These are phyloP conservation scores for Cubamyces lactineus DNA, from an alignment of 768 basidiomycete species.

Conservation along the genomic window DNA sequence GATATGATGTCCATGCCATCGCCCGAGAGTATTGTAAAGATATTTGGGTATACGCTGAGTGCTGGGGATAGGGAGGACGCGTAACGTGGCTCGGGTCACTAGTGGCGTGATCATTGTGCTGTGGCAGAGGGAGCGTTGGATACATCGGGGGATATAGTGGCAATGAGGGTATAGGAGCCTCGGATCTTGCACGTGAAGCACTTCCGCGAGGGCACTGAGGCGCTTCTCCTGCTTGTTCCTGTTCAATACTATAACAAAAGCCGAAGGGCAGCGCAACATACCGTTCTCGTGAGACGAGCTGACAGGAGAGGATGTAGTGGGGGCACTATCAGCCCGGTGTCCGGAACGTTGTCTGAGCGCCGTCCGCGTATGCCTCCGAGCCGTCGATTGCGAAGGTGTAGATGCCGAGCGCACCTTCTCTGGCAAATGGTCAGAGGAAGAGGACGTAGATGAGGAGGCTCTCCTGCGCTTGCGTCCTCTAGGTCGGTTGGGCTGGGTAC, in stretches of 20 bases:
- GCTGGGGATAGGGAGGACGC: neutral
- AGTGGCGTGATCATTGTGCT: neutral
- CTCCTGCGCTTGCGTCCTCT: slow-evolving; percentile 17
- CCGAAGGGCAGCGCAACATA: slow-evolving; percentile 1
- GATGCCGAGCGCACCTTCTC: neutral
- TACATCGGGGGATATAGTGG: slow-evolving; percentile 4
- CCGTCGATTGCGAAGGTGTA: neutral
- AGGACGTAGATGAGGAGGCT: slow-evolving; percentile 13
- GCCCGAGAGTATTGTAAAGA: slow-evolving; percentile 2
- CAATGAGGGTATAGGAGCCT: slow-evolving; percentile 8
- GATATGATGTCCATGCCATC: slow-evolving; percentile 43
- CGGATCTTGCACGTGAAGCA: neutral
- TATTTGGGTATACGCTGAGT: neutral
- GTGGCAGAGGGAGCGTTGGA: neutral
- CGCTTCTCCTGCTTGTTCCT: neutral
- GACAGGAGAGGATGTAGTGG: slow-evolving; percentile 14
- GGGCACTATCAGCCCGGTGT: slow-evolving; percentile 5
- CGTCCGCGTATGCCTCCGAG: neutral
- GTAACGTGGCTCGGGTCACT: neutral
- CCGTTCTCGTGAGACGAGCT: slow-evolving; percentile 11
- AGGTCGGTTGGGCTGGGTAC: slow-evolving; percentile 1
- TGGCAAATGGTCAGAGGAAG: slow-evolving; percentile 1
- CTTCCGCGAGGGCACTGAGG: neutral
- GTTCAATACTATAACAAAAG: neutral
- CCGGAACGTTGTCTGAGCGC: neutral